Evolutionary conservation across 75 land plant genomes (phyloP).

Genomic region (Sequoia sempervirens): DNA sequence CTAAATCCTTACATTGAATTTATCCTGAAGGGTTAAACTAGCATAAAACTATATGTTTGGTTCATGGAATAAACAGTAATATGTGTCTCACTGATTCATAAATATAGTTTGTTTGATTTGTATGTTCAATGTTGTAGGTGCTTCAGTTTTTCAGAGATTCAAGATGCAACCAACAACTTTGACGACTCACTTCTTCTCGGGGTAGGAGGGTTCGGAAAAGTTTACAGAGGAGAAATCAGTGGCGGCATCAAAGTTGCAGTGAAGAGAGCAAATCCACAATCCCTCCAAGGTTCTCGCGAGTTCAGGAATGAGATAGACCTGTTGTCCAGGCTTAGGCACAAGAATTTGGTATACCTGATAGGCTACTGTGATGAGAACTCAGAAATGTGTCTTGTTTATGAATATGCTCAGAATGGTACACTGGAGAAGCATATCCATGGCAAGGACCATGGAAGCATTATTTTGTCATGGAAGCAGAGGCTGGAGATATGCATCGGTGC

Average conservation of each 20-base stretch:
- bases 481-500: slow-evolving; percentile 37
- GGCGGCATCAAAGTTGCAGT: slow-evolving; percentile 25
- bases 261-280: slow-evolving; percentile 18
- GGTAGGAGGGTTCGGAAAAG: slow-evolving; percentile 81
- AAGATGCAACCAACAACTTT: slow-evolving; percentile 74
- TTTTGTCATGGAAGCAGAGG: slow-evolving; percentile 22
- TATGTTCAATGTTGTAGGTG: slow-evolving; percentile 60
- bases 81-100: no score
- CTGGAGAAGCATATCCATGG: slow-evolving; percentile 6
- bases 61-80: no score
- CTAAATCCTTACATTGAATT: no score
- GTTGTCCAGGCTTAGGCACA: slow-evolving; percentile 25
- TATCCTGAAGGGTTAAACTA: no score
- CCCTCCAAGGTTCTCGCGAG: slow-evolving; percentile 19
- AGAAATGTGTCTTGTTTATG: slow-evolving; percentile 23
- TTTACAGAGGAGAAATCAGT: slow-evolving; percentile 18
- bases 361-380: slow-evolving; percentile 22
- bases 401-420: slow-evolving; percentile 16
- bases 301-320: slow-evolving; percentile 26
- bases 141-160: slow-evolving; percentile 79
- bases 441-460: neutral
- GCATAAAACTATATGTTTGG: no score
- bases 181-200: slow-evolving; percentile 80
- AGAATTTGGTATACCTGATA: slow-evolving; percentile 21
- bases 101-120: neutral